Conservation (phyloP, 176 grass and related monocot species). For the Oryza coarctata region DNA sequence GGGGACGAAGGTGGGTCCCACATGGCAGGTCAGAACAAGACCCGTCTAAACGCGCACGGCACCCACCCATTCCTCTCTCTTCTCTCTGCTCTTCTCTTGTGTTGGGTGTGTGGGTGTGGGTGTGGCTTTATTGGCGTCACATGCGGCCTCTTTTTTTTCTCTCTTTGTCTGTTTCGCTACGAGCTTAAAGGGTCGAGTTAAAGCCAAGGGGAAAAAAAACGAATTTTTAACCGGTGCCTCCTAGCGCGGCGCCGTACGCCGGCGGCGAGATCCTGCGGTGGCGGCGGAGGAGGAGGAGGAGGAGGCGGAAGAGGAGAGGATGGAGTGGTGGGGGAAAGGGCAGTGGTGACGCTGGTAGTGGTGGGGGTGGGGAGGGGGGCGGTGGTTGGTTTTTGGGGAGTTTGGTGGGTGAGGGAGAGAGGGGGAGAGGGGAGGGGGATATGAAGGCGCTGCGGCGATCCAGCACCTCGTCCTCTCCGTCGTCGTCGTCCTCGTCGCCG, state of each 20-base stretch:
- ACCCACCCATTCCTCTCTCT: constrained; percentile 19
- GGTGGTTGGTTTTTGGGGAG: not conserved
- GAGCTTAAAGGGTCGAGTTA: constrained; percentile 23
- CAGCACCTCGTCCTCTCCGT: constrained; percentile 63
- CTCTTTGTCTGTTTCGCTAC: constrained; percentile 13
- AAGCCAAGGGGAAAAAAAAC: not conserved
- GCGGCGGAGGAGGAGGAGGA: not conserved
- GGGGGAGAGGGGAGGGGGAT: not conserved
- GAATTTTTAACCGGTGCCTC: constrained; percentile 24
- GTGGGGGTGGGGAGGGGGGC: constrained; percentile 22
- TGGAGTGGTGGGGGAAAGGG: constrained; percentile 29
- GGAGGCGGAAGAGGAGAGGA: constrained; percentile 23
- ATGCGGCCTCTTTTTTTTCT: constrained; percentile 1
- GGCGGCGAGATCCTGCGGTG: constrained; percentile 50
- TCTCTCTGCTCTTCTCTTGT: too few relatives aligned
- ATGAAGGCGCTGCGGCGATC: constrained; percentile 93
- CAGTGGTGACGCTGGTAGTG: constrained; percentile 30
- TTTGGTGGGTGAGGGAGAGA: constrained; percentile 33
- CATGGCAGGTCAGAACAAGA: constrained; percentile 17
- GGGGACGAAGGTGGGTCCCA: not conserved
- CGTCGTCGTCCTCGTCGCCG: constrained; percentile 63
- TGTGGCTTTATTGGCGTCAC: constrained; percentile 53
- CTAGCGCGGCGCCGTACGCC: constrained; percentile 11
- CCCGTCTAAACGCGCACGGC: constrained; percentile 46
- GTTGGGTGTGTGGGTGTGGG: not conserved